These are phyloP conservation scores for Claviceps quebecensis DNA, from an alignment of 2,329 filamentous ascomycete genomes.

Conservation along the genomic window DNA sequence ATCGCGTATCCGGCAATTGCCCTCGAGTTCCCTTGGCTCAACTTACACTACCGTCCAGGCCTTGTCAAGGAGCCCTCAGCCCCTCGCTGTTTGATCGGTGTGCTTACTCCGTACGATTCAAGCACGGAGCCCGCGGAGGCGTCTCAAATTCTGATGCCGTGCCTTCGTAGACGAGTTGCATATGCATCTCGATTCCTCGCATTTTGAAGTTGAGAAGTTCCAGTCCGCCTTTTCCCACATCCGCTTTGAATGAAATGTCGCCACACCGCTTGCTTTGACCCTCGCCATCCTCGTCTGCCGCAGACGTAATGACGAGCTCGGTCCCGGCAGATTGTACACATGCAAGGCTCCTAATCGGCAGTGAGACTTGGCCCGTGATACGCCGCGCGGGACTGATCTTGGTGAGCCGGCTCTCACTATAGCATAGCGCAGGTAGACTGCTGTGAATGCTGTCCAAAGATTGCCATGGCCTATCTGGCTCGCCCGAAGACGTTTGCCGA, in stretches of 20 bases:
- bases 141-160: too few species aligned
- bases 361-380: constrained; percentile 57
- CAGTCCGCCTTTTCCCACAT: constrained; percentile 59
- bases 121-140: too few species aligned
- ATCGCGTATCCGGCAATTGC: not conserved
- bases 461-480: constrained; percentile 76
- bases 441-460: constrained; percentile 77
- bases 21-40: not conserved
- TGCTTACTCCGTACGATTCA: too few species aligned
- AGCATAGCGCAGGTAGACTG: constrained; percentile 35
- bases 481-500: constrained; percentile 47
- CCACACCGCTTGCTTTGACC: constrained; percentile 48
- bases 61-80: not conserved
- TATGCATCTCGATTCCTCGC: constrained; percentile 5
- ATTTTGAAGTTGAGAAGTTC: constrained; percentile 51
- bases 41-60: not conserved
- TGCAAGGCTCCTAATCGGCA: constrained; percentile 68
- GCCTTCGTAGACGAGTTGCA: not conserved
- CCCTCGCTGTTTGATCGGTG: too few species aligned
- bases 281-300: constrained; percentile 47
- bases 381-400: constrained; percentile 57
- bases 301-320: constrained; percentile 66
- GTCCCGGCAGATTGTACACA: constrained; percentile 69
- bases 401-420: constrained; percentile 62
- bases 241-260: constrained; percentile 61